Percentiles rank a stretch among this genome's conserved stretches.
Conservation (phyloP, 139 green algal species). For the Limnomonas spitsbergensis region DNA sequence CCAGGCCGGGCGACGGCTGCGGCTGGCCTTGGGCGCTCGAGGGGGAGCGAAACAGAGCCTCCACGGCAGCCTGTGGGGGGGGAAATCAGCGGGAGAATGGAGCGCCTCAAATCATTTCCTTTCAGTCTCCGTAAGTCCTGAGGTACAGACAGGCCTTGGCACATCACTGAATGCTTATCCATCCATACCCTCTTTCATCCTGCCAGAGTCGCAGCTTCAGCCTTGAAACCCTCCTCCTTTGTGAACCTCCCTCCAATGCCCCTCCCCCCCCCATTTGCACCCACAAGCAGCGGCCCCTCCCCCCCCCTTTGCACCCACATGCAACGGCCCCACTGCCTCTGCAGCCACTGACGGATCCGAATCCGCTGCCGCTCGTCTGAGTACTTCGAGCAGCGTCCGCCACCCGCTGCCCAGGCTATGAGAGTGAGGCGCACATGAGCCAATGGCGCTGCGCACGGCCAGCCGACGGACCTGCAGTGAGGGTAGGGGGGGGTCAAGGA, state of each 20-base stretch:
- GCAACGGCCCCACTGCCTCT: constrained; percentile 58
- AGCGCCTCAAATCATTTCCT: too few species aligned
- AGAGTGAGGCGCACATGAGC: constrained; percentile 41
- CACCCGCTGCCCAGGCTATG: constrained; percentile 62
- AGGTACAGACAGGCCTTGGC: too few species aligned
- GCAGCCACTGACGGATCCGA: constrained; percentile 41
- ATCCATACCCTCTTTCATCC: too few species aligned
- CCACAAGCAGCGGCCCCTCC: background rate
- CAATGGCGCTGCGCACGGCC: constrained; percentile 4
- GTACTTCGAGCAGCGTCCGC: constrained; percentile 53
- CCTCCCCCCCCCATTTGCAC: background rate
- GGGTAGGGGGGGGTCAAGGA: background rate
- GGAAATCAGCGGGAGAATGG: too few species aligned
- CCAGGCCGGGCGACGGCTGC: background rate
- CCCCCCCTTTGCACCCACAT: too few species aligned
- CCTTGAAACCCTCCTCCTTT: too few species aligned
- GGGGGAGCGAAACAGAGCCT: constrained; percentile 49
- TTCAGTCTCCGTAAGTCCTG: too few species aligned
- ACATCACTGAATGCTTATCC: too few species aligned
- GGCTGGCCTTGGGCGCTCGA: background rate
- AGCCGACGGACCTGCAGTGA: background rate
- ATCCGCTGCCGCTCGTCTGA: constrained; percentile 60
- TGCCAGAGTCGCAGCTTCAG: too few species aligned
- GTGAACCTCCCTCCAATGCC: background rate
- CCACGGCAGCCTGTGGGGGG: constrained; percentile 37